These are phyloP conservation scores for Goffeauzyma gilvescens DNA, from an alignment of 768 basidiomycete species.

Conservation along the genomic window DNA sequence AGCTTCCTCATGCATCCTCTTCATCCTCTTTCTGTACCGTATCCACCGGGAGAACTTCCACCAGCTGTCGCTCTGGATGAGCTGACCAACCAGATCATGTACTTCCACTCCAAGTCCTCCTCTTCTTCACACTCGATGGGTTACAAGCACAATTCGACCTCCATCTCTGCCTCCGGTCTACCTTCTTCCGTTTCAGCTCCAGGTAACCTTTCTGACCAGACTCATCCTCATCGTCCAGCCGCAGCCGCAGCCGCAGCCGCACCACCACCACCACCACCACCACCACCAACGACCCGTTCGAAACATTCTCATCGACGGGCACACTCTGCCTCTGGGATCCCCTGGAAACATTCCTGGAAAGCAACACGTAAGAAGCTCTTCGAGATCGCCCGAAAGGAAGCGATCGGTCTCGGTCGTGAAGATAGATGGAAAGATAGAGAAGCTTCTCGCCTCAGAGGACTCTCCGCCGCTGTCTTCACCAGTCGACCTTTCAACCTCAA, in stretches of 20 bases:
- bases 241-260: not conserved
- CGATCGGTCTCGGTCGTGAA: constrained; percentile 17
- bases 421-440: constrained; percentile 20
- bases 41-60: constrained; percentile 27
- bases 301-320: constrained; percentile 5
- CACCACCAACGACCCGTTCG: not conserved
- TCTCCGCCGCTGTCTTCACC: too few relatives aligned
- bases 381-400: constrained; percentile 21
- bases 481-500: too few relatives aligned
- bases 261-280: not conserved
- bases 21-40: constrained; percentile 21
- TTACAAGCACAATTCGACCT: too few relatives aligned
- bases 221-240: not conserved
- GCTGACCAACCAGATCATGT: constrained; percentile 25
- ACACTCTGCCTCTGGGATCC: constrained; percentile 2
- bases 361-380: constrained; percentile 24
- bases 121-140: too few relatives aligned
- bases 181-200: not conserved
- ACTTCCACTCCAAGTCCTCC: constrained; percentile 17
- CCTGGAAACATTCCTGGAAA: constrained; percentile 22
- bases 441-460: too few relatives aligned
- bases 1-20: constrained; percentile 23
- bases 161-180: not conserved
- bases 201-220: not conserved
- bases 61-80: constrained; percentile 24